A percentile compares a stretch with the other conserved stretches of the same genome.
Conservation (phyloP, 176 grass and related monocot genomes). For the Panicum miliaceum region DNA sequence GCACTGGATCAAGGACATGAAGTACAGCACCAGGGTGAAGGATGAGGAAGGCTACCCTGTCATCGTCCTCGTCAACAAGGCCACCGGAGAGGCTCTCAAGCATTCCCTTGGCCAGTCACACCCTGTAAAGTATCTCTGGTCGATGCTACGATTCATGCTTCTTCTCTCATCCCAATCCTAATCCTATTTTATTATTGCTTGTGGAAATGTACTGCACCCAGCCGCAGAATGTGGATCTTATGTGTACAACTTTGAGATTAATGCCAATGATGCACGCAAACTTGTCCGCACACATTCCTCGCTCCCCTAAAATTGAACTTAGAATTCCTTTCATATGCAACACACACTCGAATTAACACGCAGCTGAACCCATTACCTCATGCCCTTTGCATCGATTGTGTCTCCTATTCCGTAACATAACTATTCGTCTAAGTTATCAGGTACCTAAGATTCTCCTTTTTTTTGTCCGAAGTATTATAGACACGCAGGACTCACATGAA, state of each 20-base stretch:
- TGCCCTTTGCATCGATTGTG: neutral
- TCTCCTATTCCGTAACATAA: neutral
- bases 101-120: constrained; percentile 74
- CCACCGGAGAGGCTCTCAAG: constrained; percentile 81
- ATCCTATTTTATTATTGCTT: neutral
- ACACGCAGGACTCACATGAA: neutral
- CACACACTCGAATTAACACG: neutral
- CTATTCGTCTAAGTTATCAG: neutral
- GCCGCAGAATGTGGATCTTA: neutral
- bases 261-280: neutral
- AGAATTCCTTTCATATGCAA: neutral
- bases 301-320: neutral
- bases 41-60: constrained; percentile 80
- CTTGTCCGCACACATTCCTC: neutral
- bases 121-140: constrained; percentile 44
- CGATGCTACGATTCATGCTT: neutral
- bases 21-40: constrained; percentile 82
- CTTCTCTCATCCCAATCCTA: neutral
- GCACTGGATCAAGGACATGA: constrained; percentile 95
- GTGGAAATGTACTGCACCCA: neutral
- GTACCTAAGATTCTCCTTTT: neutral
- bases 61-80: constrained; percentile 75
- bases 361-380: neutral
- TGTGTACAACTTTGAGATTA: neutral
- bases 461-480: neutral